phyloP scores from a whole-genome alignment of 2,329 filamentous ascomycete genomes.

The Fusarium anguioides region DNA sequence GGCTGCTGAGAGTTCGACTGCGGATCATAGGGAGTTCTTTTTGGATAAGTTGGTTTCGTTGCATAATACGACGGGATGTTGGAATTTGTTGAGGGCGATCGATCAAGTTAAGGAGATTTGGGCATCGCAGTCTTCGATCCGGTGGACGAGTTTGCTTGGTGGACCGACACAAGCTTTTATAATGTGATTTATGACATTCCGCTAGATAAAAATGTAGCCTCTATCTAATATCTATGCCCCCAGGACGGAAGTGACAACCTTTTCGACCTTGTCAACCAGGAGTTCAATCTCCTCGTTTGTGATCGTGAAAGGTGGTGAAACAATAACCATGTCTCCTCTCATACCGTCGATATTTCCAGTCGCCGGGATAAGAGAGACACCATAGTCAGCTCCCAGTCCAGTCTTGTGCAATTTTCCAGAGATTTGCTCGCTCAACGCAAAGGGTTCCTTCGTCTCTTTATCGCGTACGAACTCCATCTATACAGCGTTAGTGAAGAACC shows the following conservation, averaged over 20 bases:
- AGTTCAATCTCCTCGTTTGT: slow-evolving; percentile 13
- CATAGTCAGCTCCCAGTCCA: background rate
- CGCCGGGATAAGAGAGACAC: slow-evolving; percentile 17
- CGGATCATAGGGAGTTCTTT: slow-evolving; percentile 36
- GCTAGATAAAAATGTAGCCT: background rate
- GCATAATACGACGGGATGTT: slow-evolving; percentile 31
- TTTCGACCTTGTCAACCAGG: slow-evolving; percentile 14
- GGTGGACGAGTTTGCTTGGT: slow-evolving; percentile 39
- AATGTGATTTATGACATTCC: slow-evolving; percentile 24
- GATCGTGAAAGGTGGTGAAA: slow-evolving; percentile 28
- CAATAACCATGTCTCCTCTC: slow-evolving; percentile 25
- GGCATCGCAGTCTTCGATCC: slow-evolving; percentile 37
- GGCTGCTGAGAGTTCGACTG: slow-evolving; percentile 37
- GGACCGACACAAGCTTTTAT: slow-evolving; percentile 40
- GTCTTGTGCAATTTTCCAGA: slow-evolving; percentile 28
- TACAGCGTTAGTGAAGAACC: background rate
- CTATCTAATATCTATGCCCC: background rate
- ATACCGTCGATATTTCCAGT: slow-evolving; percentile 21
- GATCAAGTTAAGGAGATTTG: slow-evolving; percentile 41
- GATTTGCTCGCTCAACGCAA: background rate
- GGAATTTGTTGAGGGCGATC: slow-evolving; percentile 39
- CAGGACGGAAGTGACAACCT: slow-evolving; percentile 5
- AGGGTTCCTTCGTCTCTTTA: slow-evolving; percentile 13
- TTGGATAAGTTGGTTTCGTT: slow-evolving; percentile 32
- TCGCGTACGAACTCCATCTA: slow-evolving; percentile 32